Base-by-base conservation (phyloP, 352 stramenopile genomes). In the Globisporangium mamillatum region DNA sequence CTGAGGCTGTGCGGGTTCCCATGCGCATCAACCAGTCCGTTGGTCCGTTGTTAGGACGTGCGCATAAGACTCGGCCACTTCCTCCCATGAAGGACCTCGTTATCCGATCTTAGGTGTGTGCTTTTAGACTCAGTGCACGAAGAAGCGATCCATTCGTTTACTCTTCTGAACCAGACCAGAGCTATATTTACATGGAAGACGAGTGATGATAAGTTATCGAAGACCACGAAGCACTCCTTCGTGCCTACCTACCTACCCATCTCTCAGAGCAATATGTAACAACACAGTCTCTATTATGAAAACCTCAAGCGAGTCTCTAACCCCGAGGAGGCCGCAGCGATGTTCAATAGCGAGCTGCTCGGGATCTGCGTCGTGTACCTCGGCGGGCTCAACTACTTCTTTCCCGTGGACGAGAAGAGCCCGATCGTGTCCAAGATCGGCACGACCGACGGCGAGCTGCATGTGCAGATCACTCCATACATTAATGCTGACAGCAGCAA, bases 321-420 rank as follows among this genome's bases (percentile, higher is more conserved):
- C 10, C 8, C 10, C 34, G 34, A 14, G 34, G 34, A 41, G 34
- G 1, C 34, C 34, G 7, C 7, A 41, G 34, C 1, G 18, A 63
- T 60, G 27, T 27, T 18, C 16, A 32, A 18, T 9, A 29, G 18
- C 1, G 76, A 83, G 52, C 55, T 78, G n/a, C 67, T 90, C 7
- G 82, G 82, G 16, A 78, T 81, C 32, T 81, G 80, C n/a, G 52
- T 86, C 14, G 70, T 88, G 55, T 84, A 88, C 55, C 70, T 90
- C 18, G 82, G 82, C 36, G 73, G 73, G 2, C 78, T 90, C 65
- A 88, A 81, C 75, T 88, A 90, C 72, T 88, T 90, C 63, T 84
- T 88, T 61, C 46, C 63, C 5, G 70, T 87, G 25, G 59, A 81
- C 53, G 76, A 84, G 62, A 63, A n/a, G 18, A 76, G 73, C 22